A percentile compares a stretch with the other conserved stretches of the same genome.
These are phyloP conservation scores for Penicillium vulpinum DNA, from an alignment of 2,329 filamentous ascomycete genomes.

Conservation along the genomic window DNA sequence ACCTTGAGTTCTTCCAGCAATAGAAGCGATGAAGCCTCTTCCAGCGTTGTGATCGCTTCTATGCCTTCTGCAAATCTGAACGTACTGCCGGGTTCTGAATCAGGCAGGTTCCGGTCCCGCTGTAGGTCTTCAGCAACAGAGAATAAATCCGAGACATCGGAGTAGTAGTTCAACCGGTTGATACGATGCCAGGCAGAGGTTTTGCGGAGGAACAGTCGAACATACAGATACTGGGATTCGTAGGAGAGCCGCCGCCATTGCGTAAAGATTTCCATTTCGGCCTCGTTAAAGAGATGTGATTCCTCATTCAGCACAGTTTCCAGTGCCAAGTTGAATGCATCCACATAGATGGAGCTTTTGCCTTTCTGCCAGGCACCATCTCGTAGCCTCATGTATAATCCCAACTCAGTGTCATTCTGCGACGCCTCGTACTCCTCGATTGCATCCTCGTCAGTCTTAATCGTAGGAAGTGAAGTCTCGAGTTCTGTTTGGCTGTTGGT, in stretches of 20 bases:
- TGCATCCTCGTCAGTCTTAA: slow-evolving; percentile 67
- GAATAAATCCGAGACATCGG: slow-evolving; percentile 75
- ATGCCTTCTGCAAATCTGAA: slow-evolving; percentile 83
- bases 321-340: slow-evolving; percentile 91
- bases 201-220: slow-evolving; percentile 89
- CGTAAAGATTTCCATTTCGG: slow-evolving; percentile 73
- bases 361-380: slow-evolving; percentile 69
- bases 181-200: slow-evolving; percentile 88
- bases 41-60: slow-evolving; percentile 71
- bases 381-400: slow-evolving; percentile 54
- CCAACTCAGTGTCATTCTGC: slow-evolving; percentile 46
- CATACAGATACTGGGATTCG: slow-evolving; percentile 88
- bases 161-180: slow-evolving; percentile 73
- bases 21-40: slow-evolving; percentile 79
- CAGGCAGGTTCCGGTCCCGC: slow-evolving; percentile 56
- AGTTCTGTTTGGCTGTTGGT: slow-evolving; percentile 61
- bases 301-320: slow-evolving; percentile 89
- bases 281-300: slow-evolving; percentile 78
- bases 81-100: slow-evolving; percentile 51
- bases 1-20: slow-evolving; percentile 84
- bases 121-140: slow-evolving; percentile 68
- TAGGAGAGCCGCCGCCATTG: slow-evolving; percentile 74
- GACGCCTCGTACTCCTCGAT: slow-evolving; percentile 77
- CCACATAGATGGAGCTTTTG: slow-evolving; percentile 89
- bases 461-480: slow-evolving; percentile 68